These are phyloP conservation scores for Hymenoscyphus scutula DNA, from an alignment of 2,329 filamentous ascomycete genomes.

Conservation along the genomic window DNA sequence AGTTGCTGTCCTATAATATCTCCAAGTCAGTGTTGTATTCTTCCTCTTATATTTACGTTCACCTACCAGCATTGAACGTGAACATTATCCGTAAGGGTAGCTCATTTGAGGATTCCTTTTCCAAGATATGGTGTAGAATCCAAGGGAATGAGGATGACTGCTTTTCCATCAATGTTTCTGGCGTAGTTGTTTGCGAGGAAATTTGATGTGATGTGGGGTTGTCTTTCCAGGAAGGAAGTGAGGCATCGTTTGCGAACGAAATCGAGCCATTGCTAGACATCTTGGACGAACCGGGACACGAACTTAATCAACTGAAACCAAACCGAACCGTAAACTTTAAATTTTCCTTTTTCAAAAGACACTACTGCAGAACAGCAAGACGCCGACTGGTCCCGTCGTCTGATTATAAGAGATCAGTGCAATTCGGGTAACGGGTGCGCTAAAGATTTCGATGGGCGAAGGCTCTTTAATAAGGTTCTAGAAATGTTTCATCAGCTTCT, in stretches of 20 bases:
- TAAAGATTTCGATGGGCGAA: neutral
- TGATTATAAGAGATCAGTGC: neutral
- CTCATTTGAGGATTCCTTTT: slow-evolving; percentile 20
- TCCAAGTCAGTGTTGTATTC: neutral
- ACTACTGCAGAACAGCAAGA: neutral
- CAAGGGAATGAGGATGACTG: slow-evolving; percentile 19
- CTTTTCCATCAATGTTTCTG: slow-evolving; percentile 14
- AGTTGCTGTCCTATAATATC: slow-evolving; percentile 23
- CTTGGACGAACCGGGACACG: neutral
- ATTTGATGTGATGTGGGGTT: neutral
- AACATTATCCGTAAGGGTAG: slow-evolving; percentile 33
- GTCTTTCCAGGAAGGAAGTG: neutral
- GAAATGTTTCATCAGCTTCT: slow-evolving; percentile 4
- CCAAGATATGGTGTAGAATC: slow-evolving; percentile 30
- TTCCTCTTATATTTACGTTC: neutral
- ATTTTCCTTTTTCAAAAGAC: neutral
- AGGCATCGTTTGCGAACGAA: neutral
- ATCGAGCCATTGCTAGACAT: slow-evolving; percentile 6
- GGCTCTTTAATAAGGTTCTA: neutral
- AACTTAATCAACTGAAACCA: neutral
- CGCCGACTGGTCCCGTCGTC: neutral
- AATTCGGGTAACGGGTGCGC: neutral
- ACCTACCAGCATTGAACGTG: slow-evolving; percentile 32
- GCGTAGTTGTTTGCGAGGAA: slow-evolving; percentile 5
- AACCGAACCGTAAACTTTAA: neutral